A percentile compares a stretch with the other conserved stretches of the same genome.
Conservation (phyloP, 495 filamentous ascomycete species). For the Rhypophila decipiens region DNA sequence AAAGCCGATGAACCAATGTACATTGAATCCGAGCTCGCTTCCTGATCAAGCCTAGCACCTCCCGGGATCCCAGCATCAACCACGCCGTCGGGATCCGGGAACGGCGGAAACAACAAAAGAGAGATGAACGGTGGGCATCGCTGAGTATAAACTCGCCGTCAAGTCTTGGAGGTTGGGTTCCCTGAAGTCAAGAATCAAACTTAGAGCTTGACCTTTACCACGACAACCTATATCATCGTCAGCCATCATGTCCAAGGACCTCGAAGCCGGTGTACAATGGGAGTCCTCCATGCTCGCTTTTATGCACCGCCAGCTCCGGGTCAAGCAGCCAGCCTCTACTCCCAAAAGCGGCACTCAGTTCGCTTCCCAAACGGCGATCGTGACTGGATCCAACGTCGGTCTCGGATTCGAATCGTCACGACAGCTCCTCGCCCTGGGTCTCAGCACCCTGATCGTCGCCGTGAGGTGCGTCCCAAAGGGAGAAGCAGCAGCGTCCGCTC, state of each 20-base stretch:
- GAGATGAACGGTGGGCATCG: too few relatives aligned
- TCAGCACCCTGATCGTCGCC: conserved; percentile 11
- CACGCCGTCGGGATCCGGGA: too few relatives aligned
- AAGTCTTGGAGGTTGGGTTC: too few relatives aligned
- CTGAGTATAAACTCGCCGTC: too few relatives aligned
- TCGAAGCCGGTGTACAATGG: not conserved
- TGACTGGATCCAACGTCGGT: conserved; percentile 49
- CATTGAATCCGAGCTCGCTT: too few relatives aligned
- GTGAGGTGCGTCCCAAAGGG: conserved; percentile 14
- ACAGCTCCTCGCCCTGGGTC: conserved; percentile 21
- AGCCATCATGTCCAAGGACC: not conserved
- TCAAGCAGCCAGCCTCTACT: not conserved
- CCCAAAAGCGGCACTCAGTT: not conserved
- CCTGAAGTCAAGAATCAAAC: too few relatives aligned
- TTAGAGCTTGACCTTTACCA: too few relatives aligned
- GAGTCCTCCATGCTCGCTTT: not conserved
- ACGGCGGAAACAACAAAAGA: too few relatives aligned
- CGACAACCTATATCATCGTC: too few relatives aligned
- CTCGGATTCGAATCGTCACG: conserved; percentile 42
- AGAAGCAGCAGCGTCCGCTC: not conserved
- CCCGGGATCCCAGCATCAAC: too few relatives aligned
- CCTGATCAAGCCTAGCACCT: too few relatives aligned
- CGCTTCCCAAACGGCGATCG: conserved; percentile 22
- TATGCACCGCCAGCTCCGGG: not conserved
- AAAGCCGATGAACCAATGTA: too few relatives aligned